Conservation (phyloP, 805 yeast genomes). For the Torulaspora quercuum region DNA sequence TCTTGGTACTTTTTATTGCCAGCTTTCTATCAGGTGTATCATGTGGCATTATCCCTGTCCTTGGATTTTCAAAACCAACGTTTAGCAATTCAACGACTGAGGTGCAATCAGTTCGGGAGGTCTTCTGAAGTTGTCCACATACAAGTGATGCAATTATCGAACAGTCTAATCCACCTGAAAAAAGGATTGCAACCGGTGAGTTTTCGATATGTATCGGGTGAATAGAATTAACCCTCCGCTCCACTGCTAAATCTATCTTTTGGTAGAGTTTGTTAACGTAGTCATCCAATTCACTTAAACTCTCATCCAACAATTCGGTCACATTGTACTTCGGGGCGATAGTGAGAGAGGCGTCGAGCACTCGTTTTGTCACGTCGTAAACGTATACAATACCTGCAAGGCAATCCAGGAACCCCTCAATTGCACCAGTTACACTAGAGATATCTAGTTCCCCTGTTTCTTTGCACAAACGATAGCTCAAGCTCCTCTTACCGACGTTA, state of each 20-base stretch:
- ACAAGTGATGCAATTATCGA: constrained; percentile 64
- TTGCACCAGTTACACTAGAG: constrained; percentile 40
- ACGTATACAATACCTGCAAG: constrained; percentile 48
- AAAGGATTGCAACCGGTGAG: constrained; percentile 56
- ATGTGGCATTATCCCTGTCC: constrained; percentile 56
- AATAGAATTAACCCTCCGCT: constrained; percentile 54
- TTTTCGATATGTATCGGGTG: constrained; percentile 49
- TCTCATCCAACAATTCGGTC: constrained; percentile 22
- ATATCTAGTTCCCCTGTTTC: constrained; percentile 41
- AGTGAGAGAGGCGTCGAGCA: constrained; percentile 19
- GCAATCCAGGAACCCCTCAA: constrained; percentile 50
- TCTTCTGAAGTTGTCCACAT: constrained; percentile 30
- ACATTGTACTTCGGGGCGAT: constrained; percentile 25
- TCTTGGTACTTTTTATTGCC: constrained; percentile 59
- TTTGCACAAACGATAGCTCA: constrained; percentile 43
- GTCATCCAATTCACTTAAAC: constrained; percentile 7
- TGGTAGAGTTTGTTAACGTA: constrained; percentile 27
- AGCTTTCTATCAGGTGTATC: constrained; percentile 85
- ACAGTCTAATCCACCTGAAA: constrained; percentile 96
- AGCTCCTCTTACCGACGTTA: constrained; percentile 72
- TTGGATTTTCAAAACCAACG: constrained; percentile 88
- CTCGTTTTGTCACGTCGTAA: constrained; percentile 34
- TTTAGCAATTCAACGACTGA: constrained; percentile 68
- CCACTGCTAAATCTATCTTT: constrained; percentile 41
- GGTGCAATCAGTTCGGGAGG: constrained; percentile 9